Percentiles rank a stretch among this genome's conserved stretches.
Evolutionary conservation across 371 early-diverging fungal species (phyloP).

Genomic region (Actinomucor elegans): DNA sequence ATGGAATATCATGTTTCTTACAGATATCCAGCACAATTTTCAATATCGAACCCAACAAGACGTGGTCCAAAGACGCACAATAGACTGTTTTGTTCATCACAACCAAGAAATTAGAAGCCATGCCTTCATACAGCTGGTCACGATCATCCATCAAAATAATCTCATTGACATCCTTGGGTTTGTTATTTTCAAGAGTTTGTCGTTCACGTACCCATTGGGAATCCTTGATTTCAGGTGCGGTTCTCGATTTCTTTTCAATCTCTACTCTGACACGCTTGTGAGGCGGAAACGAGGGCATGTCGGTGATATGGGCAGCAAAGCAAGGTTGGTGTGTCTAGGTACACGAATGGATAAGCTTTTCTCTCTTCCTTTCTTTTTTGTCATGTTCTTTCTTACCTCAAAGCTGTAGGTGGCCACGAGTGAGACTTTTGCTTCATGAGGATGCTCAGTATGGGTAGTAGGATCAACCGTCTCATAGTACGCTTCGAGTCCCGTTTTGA

Average conservation of each 20-base stretch:
- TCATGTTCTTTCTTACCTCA: slow-evolving; percentile 21
- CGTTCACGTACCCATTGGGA: slow-evolving; percentile 67
- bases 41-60: slow-evolving; percentile 62
- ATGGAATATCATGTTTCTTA: slow-evolving; percentile 40
- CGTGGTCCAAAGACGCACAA: slow-evolving; percentile 58
- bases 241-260: slow-evolving; percentile 46
- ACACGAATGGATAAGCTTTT: not conserved
- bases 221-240: slow-evolving; percentile 56
- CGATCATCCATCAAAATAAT: slow-evolving; percentile 51
- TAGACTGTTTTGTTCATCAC: slow-evolving; percentile 18
- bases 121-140: slow-evolving; percentile 60
- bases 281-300: slow-evolving; percentile 24
- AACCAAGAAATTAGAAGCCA: slow-evolving; percentile 65
- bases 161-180: slow-evolving; percentile 52
- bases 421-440: slow-evolving; percentile 40
- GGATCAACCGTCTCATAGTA: slow-evolving; percentile 39
- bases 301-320: slow-evolving; percentile 49
- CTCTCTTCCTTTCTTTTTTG: not conserved
- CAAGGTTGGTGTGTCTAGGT: slow-evolving; percentile 28
- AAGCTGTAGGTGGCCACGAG: slow-evolving; percentile 42
- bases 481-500: slow-evolving; percentile 38
- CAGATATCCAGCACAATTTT: slow-evolving; percentile 55
- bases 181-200: slow-evolving; percentile 29
- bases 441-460: slow-evolving; percentile 10
- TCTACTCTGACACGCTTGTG: slow-evolving; percentile 41